Percentiles rank a stretch among this genome's conserved stretches.
Evolutionary conservation across 2,329 filamentous ascomycete genomes (phyloP).

Genomic region (Sporothrix sp.): DNA sequence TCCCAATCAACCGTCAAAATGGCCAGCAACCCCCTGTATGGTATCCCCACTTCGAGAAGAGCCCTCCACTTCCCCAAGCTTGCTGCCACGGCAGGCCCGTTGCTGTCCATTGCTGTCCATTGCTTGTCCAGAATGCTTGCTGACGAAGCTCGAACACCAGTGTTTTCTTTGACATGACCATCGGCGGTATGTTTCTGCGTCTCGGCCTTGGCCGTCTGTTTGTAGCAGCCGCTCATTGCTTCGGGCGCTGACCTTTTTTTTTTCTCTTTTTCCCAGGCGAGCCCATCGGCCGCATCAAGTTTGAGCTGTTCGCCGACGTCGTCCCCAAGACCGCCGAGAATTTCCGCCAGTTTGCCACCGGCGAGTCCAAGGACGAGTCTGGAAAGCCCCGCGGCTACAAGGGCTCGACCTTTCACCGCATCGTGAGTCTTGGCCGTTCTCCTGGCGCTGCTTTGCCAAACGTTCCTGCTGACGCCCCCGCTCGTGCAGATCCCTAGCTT

Average conservation of each 20-base stretch:
- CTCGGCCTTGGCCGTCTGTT: no score
- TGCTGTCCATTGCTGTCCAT: background rate
- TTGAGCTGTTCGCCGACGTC: constrained; percentile 79
- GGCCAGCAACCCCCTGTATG: background rate
- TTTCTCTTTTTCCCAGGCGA: constrained; percentile 48
- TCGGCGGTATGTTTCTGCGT: constrained; percentile 52
- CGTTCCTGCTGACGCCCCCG: no score
- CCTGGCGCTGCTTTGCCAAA: background rate
- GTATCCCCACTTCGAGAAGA: no score
- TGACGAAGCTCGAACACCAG: constrained; percentile 13
- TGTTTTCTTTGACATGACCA: constrained; percentile 38
- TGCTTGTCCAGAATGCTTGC: background rate
- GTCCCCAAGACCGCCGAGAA: constrained; percentile 89
- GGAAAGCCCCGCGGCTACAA: constrained; percentile 89
- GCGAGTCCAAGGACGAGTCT: constrained; percentile 70
- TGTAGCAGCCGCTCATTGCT: no score
- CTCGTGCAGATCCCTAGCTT: constrained; percentile 84
- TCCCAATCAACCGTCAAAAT: background rate
- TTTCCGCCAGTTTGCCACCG: constrained; percentile 94
- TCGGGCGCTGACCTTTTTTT: background rate
- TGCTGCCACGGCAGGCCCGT: no score
- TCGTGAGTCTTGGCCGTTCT: constrained; percentile 57
- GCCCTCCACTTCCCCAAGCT: no score
- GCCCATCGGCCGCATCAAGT: constrained; percentile 75
- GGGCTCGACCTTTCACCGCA: constrained; percentile 84